Evolutionary conservation across 495 filamentous ascomycete genomes (phyloP).

Genomic region (Talaromyces adpressus): DNA sequence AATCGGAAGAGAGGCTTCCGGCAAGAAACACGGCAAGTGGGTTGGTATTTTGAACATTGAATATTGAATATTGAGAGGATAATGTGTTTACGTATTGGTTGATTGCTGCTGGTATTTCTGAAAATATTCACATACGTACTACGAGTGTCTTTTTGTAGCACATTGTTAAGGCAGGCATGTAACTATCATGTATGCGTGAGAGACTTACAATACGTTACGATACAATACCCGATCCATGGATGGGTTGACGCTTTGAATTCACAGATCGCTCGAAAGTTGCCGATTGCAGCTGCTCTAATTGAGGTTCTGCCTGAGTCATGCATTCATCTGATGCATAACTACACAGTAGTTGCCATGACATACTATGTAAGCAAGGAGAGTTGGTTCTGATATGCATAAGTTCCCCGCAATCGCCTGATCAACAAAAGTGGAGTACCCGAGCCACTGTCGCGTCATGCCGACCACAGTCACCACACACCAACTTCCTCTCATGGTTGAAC

Average conservation of each 20-base stretch:
- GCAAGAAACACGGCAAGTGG: not conserved
- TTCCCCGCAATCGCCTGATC: not conserved
- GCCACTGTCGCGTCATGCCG: not conserved
- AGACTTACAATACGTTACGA: not conserved
- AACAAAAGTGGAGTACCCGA: not conserved
- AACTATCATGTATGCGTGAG: not conserved
- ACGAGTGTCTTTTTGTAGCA: too few relatives aligned
- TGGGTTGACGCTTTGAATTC: not conserved
- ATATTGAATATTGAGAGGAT: not conserved
- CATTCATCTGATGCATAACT: conserved; percentile 1
- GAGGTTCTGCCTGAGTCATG: not conserved
- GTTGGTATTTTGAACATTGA: not conserved
- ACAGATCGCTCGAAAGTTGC: not conserved
- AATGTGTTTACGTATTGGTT: not conserved
- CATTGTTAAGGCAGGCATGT: too few relatives aligned
- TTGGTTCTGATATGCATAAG: not conserved
- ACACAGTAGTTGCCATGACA: not conserved
- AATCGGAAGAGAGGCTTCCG: not conserved
- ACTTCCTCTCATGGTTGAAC: not conserved
- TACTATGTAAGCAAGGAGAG: not conserved
- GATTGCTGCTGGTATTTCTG: not conserved
- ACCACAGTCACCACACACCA: not conserved
- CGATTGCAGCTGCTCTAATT: not conserved
- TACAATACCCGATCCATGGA: not conserved
- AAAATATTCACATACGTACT: not conserved